Base-by-base conservation (phyloP, 306 rosid genomes). In the Begonia loranthoides region DNA sequence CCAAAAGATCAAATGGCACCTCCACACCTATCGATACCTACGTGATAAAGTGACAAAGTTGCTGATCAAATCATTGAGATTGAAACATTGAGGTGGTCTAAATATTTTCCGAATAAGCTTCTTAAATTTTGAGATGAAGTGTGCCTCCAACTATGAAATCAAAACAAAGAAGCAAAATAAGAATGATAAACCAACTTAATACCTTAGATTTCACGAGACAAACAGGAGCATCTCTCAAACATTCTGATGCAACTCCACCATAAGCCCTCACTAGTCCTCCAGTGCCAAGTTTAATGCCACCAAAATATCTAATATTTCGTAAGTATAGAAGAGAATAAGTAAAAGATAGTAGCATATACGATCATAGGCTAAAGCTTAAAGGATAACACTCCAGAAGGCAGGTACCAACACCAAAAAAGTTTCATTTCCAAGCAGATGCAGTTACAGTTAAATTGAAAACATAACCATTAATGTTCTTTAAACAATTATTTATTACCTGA, bases 211-310 rank as follows among this genome's bases (percentile, higher is more conserved):
- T 89, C 33, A 89, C 79, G 49, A 85, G 71, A 73, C 78, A 74
- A 53, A 89, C 78, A 11, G 87, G 78, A 52, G 95, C 87, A 64
- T 66, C 74, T 79, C 81, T 79, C 73, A 84, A 65, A 80, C 95
- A 89, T 60, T 89, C 97, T 34, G 83, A 77, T 43, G 93, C 70
- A 63, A 89, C 93, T 67, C 97, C 97, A 57, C 95, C 93, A 68
- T 84, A 89, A 57, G 97, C 95, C 75, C 93, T 77, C 60, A 84
- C 95, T 64, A 89, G 66, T 54, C 95, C 97, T 9, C 97, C 97
- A 0, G 93, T 76, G 34, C 95, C 97, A 45, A 89, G 75, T 70
- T 89, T 84, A 64, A 89, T 89, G 15, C 97, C 97, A 50, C 97
- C 97, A 57, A 84, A 89, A 68, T 84, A 41, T 69, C 97, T 81